A percentile compares a stretch with the other conserved stretches of the same genome.
phyloP scores from a whole-genome alignment of 805 yeast species.

The Saturnispora saitoi region DNA sequence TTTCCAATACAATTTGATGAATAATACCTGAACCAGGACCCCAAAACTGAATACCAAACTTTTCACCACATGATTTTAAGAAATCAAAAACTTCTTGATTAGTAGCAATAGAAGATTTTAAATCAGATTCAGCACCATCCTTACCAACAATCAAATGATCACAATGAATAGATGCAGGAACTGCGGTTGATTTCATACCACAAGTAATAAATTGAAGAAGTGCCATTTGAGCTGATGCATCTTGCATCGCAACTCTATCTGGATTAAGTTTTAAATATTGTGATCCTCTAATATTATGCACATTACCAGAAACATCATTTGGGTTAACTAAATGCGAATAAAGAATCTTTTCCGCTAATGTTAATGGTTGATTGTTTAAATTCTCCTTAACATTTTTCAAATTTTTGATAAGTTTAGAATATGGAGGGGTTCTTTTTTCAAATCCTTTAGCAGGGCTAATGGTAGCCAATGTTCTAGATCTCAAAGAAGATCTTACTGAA shows the following conservation, averaged over 20 bases:
- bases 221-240: conserved; percentile 99
- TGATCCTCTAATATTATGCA: conserved; percentile 57
- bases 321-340: conserved; percentile 95
- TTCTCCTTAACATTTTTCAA: conserved; percentile 35
- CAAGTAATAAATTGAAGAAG: conserved; percentile 94
- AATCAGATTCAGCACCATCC: conserved; percentile 79
- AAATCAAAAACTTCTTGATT: conserved; percentile 94
- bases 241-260: conserved; percentile 98
- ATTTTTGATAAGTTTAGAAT: conserved; percentile 60
- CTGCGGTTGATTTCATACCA: conserved; percentile 83
- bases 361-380: conserved; percentile 50
- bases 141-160: conserved; percentile 97
- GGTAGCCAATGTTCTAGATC: conserved; percentile 1
- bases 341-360: conserved; percentile 90
- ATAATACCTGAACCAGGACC: conserved; percentile 98
- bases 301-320: conserved; percentile 57
- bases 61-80: conserved; percentile 81
- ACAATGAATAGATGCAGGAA: conserved; percentile 95
- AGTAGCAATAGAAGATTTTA: conserved; percentile 75
- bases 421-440: conserved; percentile 78
- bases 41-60: conserved; percentile 97
- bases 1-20: conserved; percentile 93
- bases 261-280: conserved; percentile 92
- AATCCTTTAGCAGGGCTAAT: conserved; percentile 45
- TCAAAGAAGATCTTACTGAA: neutral